A percentile compares a stretch with the other conserved stretches of the same genome.
Evolutionary conservation across 2,329 filamentous ascomycete species (phyloP).

Genomic region (Fusarium transvaalense): DNA sequence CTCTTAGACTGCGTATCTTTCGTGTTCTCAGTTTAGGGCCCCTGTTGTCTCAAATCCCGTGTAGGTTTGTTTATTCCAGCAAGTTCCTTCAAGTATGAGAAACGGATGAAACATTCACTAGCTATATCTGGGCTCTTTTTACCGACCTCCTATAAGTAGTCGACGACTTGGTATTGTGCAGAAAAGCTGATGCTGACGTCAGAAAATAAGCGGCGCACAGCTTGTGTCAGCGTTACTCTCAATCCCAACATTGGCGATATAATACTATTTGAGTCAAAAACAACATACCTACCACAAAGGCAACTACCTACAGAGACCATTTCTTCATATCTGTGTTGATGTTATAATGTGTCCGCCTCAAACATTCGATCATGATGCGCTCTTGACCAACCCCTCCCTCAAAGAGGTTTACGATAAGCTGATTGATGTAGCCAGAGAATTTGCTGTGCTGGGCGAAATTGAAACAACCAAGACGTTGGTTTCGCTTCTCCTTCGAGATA

Average conservation of each 20-base stretch:
- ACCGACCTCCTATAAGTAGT: background rate
- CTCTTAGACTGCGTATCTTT: too few relatives aligned
- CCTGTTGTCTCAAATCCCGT: too few relatives aligned
- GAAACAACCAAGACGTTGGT: slow-evolving; percentile 20
- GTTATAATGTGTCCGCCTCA: slow-evolving; percentile 1
- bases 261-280: too few relatives aligned
- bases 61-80: background rate
- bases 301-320: background rate
- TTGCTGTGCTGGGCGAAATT: slow-evolving; percentile 37
- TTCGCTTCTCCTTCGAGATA: slow-evolving; percentile 37
- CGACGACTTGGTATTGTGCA: too few relatives aligned
- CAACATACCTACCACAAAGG: too few relatives aligned
- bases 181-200: background rate
- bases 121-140: too few relatives aligned
- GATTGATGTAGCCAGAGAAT: slow-evolving; percentile 29
- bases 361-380: slow-evolving; percentile 24
- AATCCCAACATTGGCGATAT: background rate
- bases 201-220: background rate
- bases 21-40: too few relatives aligned
- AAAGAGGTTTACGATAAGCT: slow-evolving; percentile 24
- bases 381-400: slow-evolving; percentile 22
- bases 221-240: background rate
- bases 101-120: background rate
- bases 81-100: background rate
- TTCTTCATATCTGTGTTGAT: background rate